Conservation (phyloP, 2,329 filamentous ascomycete species). For the Lachnellula hyalina region DNA sequence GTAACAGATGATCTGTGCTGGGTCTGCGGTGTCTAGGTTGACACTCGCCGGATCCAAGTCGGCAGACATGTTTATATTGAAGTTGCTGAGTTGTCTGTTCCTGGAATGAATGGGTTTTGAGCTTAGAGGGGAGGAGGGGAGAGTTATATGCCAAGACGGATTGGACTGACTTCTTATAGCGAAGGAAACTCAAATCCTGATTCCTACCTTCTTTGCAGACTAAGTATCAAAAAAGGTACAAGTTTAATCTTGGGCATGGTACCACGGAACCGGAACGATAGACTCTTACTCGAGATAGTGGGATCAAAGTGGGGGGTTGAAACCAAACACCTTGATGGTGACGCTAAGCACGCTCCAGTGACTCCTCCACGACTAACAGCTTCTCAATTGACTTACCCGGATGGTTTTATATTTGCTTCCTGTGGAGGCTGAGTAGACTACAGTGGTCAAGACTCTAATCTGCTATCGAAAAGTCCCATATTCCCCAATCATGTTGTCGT, state of each 20-base stretch:
- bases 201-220: no score
- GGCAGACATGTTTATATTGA: slow-evolving; percentile 9
- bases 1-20: slow-evolving; percentile 45
- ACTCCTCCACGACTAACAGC: not conserved
- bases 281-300: not conserved
- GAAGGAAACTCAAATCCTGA: no score
- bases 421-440: not conserved
- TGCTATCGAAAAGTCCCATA: not conserved
- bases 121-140: no score
- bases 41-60: slow-evolving; percentile 38
- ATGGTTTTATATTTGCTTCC: not conserved
- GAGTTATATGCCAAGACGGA: no score
- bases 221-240: no score
- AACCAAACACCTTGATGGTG: slow-evolving; percentile 12
- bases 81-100: not conserved
- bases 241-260: no score
- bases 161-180: no score
- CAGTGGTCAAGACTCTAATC: not conserved
- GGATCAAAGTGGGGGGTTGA: not conserved
- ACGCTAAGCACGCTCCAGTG: slow-evolving; percentile 4
- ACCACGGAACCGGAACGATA: no score
- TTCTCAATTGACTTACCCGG: not conserved
- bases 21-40: slow-evolving; percentile 39
- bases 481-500: not conserved
- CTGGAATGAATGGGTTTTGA: not conserved